A percentile compares a stretch with the other conserved stretches of the same genome.
phyloP scores from a whole-genome alignment of 306 rosid species.

The Fragaria iinumae region DNA sequence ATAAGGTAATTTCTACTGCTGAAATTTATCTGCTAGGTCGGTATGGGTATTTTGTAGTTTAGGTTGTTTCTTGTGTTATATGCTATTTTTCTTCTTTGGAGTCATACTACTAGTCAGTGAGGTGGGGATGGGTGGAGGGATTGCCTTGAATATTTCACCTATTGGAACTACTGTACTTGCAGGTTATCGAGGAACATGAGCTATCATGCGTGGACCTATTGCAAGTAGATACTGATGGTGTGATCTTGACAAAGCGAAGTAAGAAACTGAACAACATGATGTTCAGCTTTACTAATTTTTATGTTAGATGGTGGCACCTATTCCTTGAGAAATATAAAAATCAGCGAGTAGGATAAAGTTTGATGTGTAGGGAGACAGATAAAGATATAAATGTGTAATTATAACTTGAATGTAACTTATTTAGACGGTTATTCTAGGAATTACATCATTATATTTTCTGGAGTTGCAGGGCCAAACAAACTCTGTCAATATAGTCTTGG shows the following conservation, averaged over 20 bases:
- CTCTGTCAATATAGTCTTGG: neutral
- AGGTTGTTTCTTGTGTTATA: neutral
- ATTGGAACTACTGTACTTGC: slow-evolving; percentile 27
- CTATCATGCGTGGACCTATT: slow-evolving; percentile 69
- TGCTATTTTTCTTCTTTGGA: neutral
- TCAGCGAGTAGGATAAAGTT: neutral
- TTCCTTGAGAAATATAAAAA: neutral
- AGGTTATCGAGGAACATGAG: slow-evolving; percentile 94
- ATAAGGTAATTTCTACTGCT: slow-evolving; percentile 48
- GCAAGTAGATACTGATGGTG: slow-evolving; percentile 61
- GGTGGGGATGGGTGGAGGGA: neutral
- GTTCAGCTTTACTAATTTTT: neutral
- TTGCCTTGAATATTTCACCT: slow-evolving; percentile 12
- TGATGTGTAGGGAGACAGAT: neutral
- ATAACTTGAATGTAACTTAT: neutral
- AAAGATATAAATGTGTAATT: neutral
- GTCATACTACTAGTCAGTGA: neutral
- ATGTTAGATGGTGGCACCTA: neutral
- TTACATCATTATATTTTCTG: neutral
- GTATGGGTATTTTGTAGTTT: neutral
- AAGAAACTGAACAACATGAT: slow-evolving; percentile 28
- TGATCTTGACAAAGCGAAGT: slow-evolving; percentile 80
- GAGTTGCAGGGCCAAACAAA: neutral
- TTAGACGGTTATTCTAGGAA: neutral
- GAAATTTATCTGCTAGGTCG: slow-evolving; percentile 11